These are phyloP conservation scores for Candida mesenterica DNA, from an alignment of 1,139 yeast genomes.

Conservation along the genomic window DNA sequence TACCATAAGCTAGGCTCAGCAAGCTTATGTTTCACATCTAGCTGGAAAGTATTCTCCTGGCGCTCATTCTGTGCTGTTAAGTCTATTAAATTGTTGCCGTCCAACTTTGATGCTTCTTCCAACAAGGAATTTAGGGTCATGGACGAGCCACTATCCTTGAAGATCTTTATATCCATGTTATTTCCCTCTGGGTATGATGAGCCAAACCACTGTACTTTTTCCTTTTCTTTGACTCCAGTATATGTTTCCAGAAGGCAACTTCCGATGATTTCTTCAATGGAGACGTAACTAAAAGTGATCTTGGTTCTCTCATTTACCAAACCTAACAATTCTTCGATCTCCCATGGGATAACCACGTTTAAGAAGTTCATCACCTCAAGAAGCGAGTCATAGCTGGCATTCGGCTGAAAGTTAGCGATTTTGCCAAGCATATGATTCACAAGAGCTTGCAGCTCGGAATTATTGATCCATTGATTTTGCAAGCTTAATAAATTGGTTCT, in stretches of 20 bases:
- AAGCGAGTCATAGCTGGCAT: conserved; percentile 36
- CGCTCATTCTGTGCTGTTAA: not conserved
- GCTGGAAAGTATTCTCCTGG: not conserved
- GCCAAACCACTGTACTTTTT: not conserved
- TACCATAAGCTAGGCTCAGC: conserved; percentile 2
- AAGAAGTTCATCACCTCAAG: conserved; percentile 41
- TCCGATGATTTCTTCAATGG: conserved; percentile 63
- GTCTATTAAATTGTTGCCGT: not conserved
- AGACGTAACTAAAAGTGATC: conserved; percentile 51
- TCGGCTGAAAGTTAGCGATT: conserved; percentile 17
- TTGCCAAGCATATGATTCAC: not conserved
- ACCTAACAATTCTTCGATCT: conserved; percentile 52
- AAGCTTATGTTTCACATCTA: conserved; percentile 2
- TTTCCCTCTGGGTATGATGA: not conserved
- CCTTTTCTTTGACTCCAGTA: conserved; percentile 1
- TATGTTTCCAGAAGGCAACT: conserved; percentile 35
- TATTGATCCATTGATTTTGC: conserved; percentile 6
- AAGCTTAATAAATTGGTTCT: conserved; percentile 20
- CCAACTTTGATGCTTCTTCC: conserved; percentile 5
- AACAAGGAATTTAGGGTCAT: conserved; percentile 3
- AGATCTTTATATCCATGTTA: not conserved
- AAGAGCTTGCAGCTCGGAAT: not conserved
- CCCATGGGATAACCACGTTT: conserved; percentile 58
- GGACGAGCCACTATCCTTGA: not conserved
- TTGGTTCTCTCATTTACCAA: conserved; percentile 58